These are phyloP conservation scores for Xerocomellus dryophilus DNA, from an alignment of 768 basidiomycete genomes.

Conservation along the genomic window DNA sequence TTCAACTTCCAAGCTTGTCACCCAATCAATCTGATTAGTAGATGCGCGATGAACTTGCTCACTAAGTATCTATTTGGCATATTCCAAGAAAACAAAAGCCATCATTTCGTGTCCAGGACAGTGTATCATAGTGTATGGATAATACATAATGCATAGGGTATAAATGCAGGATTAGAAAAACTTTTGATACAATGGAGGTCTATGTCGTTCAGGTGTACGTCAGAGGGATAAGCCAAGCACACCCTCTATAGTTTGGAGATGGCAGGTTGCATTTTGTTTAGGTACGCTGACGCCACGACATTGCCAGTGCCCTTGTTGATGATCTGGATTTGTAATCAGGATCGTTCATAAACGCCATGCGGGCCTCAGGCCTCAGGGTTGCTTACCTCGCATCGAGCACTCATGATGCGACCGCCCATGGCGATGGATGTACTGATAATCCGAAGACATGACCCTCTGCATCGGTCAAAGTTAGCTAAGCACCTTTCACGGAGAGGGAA, in stretches of 20 bases:
- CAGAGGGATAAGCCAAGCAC: background rate
- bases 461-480: background rate
- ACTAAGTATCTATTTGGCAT: background rate
- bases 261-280: slow-evolving; percentile 72
- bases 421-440: slow-evolving; percentile 65
- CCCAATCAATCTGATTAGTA: background rate
- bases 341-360: background rate
- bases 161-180: slow-evolving; percentile 15
- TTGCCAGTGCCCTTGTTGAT: slow-evolving; percentile 56
- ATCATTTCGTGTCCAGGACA: slow-evolving; percentile 2
- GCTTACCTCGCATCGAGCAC: slow-evolving; percentile 66
- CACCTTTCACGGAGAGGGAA: slow-evolving; percentile 2
- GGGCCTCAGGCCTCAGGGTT: background rate
- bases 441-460: slow-evolving; percentile 55
- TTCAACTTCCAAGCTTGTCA: slow-evolving; percentile 1
- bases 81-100: slow-evolving; percentile 7
- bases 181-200: slow-evolving; percentile 26
- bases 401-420: slow-evolving; percentile 68
- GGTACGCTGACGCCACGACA: slow-evolving; percentile 60
- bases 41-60: no score
- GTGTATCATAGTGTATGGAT: slow-evolving; percentile 11
- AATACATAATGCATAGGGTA: slow-evolving; percentile 25
- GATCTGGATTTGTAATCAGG: slow-evolving; percentile 39
- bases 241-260: slow-evolving; percentile 43
- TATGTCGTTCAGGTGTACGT: slow-evolving; percentile 13